These are phyloP conservation scores for Mycena maculata DNA, from an alignment of 768 basidiomycete species.

Conservation along the genomic window DNA sequence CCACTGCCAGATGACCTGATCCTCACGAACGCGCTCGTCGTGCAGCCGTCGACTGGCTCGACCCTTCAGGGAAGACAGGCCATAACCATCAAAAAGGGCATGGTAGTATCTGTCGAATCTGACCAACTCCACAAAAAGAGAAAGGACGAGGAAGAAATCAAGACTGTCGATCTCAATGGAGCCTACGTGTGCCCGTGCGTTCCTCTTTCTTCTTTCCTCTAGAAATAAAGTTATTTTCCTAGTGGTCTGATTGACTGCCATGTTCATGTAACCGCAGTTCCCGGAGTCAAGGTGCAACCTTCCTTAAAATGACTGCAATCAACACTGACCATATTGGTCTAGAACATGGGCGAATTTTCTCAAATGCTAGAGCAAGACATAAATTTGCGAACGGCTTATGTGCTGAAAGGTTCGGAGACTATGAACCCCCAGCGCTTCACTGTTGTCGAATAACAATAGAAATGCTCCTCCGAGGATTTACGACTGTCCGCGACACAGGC, in stretches of 20 bases:
- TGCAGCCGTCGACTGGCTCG: slow-evolving; percentile 44
- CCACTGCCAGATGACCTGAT: slow-evolving; percentile 37
- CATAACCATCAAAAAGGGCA: slow-evolving; percentile 44
- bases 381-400: slow-evolving; percentile 50
- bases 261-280: slow-evolving; percentile 56
- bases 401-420: slow-evolving; percentile 45
- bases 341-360: slow-evolving; percentile 51
- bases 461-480: slow-evolving; percentile 54
- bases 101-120: slow-evolving; percentile 40
- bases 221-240: not conserved
- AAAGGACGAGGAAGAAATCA: slow-evolving; percentile 23
- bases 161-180: slow-evolving; percentile 47
- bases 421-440: too few species aligned
- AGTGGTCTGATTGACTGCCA: slow-evolving; percentile 59
- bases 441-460: slow-evolving; percentile 34
- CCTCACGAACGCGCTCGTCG: slow-evolving; percentile 47
- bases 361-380: slow-evolving; percentile 46
- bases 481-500: slow-evolving; percentile 53
- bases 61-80: slow-evolving; percentile 41
- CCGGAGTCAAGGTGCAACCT: slow-evolving; percentile 45
- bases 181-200: slow-evolving; percentile 53
- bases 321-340: not conserved
- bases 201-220: not conserved
- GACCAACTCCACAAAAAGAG: not conserved
- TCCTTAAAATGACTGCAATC: not conserved